These are phyloP conservation scores for Knufia fluminis DNA, from an alignment of 2,329 filamentous ascomycete genomes.

Conservation along the genomic window DNA sequence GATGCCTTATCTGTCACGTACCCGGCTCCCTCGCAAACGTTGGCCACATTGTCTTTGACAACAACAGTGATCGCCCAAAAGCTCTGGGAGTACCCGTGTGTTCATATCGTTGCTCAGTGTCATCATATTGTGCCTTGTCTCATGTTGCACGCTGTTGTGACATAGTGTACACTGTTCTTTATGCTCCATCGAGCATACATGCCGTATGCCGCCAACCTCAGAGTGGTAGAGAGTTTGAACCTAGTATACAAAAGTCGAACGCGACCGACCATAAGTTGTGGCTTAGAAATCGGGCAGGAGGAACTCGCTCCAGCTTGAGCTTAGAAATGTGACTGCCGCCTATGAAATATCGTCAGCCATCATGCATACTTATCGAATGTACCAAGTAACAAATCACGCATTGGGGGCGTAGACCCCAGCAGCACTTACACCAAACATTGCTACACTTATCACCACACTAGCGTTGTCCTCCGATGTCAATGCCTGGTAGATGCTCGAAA, in stretches of 20 bases:
- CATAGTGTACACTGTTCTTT: not conserved
- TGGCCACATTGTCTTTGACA: no score
- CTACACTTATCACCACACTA: constrained; percentile 57
- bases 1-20: not conserved
- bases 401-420: no score
- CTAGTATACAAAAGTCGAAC: not conserved
- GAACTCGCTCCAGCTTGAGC: constrained; percentile 58
- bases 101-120: no score
- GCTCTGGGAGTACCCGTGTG: no score
- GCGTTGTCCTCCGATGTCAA: constrained; percentile 60
- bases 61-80: no score
- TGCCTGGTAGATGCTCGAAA: constrained; percentile 51
- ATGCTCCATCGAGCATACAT: not conserved
- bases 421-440: constrained; percentile 56
- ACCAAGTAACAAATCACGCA: no score
- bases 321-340: constrained; percentile 57
- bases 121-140: not conserved
- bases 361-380: no score
- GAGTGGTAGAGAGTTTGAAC: not conserved
- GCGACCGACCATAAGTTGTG: not conserved
- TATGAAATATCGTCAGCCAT: constrained; percentile 26
- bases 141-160: not conserved
- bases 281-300: constrained; percentile 48
- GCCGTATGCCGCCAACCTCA: not conserved
- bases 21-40: not conserved